Evolutionary conservation across 345 rosid species (phyloP).

Genomic region (Boechera retrofracta): DNA sequence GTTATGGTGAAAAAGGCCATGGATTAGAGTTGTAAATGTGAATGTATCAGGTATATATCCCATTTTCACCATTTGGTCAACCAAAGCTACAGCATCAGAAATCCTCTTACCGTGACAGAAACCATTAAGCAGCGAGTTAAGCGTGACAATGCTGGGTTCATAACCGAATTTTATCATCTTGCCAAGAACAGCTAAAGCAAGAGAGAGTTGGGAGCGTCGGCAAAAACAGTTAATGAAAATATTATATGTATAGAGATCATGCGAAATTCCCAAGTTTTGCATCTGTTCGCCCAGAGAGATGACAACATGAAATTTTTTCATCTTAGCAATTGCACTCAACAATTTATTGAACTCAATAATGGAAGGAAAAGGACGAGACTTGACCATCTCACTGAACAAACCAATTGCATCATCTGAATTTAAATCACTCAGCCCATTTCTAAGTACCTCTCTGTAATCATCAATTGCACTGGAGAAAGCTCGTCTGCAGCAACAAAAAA

Average conservation of each 20-base stretch:
- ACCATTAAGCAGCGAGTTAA: neutral
- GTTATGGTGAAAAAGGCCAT: neutral
- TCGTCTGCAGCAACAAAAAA: too few species aligned
- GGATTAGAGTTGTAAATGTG: neutral
- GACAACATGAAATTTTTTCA: neutral
- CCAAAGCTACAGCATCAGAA: neutral
- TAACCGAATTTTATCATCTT: slow-evolving; percentile 2
- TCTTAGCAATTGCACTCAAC: neutral
- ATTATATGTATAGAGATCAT: neutral
- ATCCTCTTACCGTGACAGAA: neutral
- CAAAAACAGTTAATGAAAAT: neutral
- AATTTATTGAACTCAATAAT: neutral
- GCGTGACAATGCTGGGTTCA: neutral
- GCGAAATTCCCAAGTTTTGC: neutral
- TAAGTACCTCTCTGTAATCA: too few species aligned
- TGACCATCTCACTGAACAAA: too few species aligned
- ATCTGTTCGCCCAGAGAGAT: neutral
- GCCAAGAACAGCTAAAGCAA: neutral
- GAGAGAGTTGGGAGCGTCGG: neutral
- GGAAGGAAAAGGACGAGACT: too few species aligned
- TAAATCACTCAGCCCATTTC: too few species aligned
- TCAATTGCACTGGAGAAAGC: too few species aligned
- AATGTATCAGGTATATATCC: neutral
- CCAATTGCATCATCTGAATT: too few species aligned
- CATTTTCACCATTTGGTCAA: neutral